Percentiles rank a stretch among this genome's conserved stretches.
phyloP scores from a whole-genome alignment of 2,329 filamentous ascomycete genomes.

The Zymoseptoria ardabiliae region DNA sequence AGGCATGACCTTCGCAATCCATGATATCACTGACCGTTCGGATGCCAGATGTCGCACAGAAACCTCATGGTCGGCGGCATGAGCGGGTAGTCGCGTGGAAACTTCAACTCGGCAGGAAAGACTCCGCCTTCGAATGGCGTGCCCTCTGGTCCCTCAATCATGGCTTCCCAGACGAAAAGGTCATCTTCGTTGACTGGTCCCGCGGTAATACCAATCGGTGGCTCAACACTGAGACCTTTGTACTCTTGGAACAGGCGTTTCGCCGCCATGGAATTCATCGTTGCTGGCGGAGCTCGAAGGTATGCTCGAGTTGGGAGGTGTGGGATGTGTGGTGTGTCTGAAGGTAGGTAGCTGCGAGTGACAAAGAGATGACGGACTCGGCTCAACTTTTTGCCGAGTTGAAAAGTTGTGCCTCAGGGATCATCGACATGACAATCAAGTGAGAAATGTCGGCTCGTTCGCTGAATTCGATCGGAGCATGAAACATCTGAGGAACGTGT shows the following conservation, averaged over 20 bases:
- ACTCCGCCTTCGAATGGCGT: slow-evolving; percentile 95
- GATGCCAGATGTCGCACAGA: slow-evolving; percentile 88
- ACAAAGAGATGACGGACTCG: not conserved
- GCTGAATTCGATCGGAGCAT: too few species aligned
- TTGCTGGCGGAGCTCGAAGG: not conserved
- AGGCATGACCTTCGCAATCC: not conserved
- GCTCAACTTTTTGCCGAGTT: not conserved
- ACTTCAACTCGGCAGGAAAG: slow-evolving; percentile 89
- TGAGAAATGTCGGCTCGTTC: too few species aligned
- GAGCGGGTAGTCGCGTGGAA: slow-evolving; percentile 94
- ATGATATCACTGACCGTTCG: slow-evolving; percentile 61
- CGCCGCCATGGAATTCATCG: slow-evolving; percentile 45
- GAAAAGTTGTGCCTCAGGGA: too few species aligned
- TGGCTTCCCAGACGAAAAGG: slow-evolving; percentile 89
- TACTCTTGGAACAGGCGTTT: slow-evolving; percentile 94
- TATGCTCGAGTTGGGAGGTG: not conserved
- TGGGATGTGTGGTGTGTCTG: not conserved
- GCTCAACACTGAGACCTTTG: slow-evolving; percentile 84
- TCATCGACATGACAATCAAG: too few species aligned
- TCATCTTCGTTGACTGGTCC: slow-evolving; percentile 91
- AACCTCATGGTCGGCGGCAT: slow-evolving; percentile 96
- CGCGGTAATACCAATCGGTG: slow-evolving; percentile 94
- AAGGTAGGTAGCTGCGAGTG: not conserved
- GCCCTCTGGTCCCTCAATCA: slow-evolving; percentile 90
- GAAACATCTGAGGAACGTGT: not conserved